phyloP scores from a whole-genome alignment of 371 early-diverging fungal species.

The Lichtheimia ramosa region DNA sequence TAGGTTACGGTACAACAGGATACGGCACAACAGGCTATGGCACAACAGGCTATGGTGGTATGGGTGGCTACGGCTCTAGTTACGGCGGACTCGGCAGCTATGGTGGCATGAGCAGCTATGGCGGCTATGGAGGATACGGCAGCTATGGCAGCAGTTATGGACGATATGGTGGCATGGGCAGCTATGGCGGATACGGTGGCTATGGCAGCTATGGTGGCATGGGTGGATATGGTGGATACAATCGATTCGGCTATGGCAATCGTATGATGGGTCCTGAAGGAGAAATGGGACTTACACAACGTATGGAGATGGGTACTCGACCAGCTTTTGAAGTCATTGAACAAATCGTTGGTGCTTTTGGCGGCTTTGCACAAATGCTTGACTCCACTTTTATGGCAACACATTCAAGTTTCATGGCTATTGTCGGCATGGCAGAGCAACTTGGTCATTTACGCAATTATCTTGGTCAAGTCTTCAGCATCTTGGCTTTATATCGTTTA shows the following conservation, averaged over 20 bases:
- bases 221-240: slow-evolving; percentile 41
- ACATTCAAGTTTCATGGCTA: slow-evolving; percentile 96
- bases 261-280: slow-evolving; percentile 25
- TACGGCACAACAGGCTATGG: slow-evolving; percentile 3
- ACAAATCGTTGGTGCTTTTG: slow-evolving; percentile 92
- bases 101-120: slow-evolving; percentile 1
- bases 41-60: slow-evolving; percentile 8
- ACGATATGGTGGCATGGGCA: slow-evolving; percentile 31
- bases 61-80: slow-evolving; percentile 13
- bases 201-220: slow-evolving; percentile 46
- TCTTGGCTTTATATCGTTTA: slow-evolving; percentile 75
- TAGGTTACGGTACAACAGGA: background rate
- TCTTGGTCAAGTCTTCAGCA: slow-evolving; percentile 81
- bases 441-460: slow-evolving; percentile 82
- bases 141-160: slow-evolving; percentile 30
- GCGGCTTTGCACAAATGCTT: slow-evolving; percentile 96
- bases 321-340: slow-evolving; percentile 92
- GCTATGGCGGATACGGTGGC: slow-evolving; percentile 38
- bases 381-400: slow-evolving; percentile 97
- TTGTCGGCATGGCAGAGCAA: slow-evolving; percentile 97
- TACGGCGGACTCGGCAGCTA: slow-evolving; percentile 1
- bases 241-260: slow-evolving; percentile 42
- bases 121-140: slow-evolving; percentile 20
- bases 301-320: slow-evolving; percentile 87
- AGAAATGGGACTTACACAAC: slow-evolving; percentile 73